Evolutionary conservation across 192 early-diverging fungal genomes (phyloP).

Genomic region (Phlyctochytrium arcticum): DNA sequence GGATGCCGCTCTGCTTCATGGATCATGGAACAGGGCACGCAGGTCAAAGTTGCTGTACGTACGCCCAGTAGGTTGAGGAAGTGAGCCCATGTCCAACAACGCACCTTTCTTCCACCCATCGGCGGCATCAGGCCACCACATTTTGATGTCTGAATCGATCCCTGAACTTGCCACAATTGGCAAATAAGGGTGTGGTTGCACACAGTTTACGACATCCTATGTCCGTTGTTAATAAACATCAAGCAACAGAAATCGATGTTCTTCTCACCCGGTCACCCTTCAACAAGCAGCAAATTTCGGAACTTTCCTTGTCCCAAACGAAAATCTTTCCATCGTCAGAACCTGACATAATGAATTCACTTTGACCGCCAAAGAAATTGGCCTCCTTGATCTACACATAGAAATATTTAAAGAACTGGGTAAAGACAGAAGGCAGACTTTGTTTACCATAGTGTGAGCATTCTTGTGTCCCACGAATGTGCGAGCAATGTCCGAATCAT

Average conservation of each 20-base stretch:
- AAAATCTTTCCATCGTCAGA: neutral
- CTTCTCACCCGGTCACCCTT: slow-evolving; percentile 1
- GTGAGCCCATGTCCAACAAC: too few species aligned
- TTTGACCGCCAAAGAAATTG: neutral
- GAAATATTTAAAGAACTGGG: neutral
- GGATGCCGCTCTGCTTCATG: too few species aligned
- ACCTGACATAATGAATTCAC: neutral
- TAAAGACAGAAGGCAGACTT: neutral
- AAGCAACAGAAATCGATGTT: too few species aligned
- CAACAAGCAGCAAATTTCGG: neutral
- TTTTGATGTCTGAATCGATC: neutral
- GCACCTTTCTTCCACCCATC: neutral
- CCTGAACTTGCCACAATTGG: neutral
- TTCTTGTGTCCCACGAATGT: neutral
- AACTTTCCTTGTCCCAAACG: neutral
- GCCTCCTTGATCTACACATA: neutral
- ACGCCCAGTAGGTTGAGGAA: too few species aligned
- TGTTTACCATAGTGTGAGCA: neutral
- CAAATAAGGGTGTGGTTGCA: neutral
- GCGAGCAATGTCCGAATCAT: neutral
- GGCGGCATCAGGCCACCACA: neutral
- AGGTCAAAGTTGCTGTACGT: too few species aligned
- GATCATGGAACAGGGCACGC: too few species aligned
- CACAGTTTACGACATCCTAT: neutral
- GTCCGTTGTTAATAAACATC: too few species aligned